These are phyloP conservation scores for Polychytrium aggregatum DNA, from an alignment of 192 early-diverging fungal genomes.

Conservation along the genomic window DNA sequence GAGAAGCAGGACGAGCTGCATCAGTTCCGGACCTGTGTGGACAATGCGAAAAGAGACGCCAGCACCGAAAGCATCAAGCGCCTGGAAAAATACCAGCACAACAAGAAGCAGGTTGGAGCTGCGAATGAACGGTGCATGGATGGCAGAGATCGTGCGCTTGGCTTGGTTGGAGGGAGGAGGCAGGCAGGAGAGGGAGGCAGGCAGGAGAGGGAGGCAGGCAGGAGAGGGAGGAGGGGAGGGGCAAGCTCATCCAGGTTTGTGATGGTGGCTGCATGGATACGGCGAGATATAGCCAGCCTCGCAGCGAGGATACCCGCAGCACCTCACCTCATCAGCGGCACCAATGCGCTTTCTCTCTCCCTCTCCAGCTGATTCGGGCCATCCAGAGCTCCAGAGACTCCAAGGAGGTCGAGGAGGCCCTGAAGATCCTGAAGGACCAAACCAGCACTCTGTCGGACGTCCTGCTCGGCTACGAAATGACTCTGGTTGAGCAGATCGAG, in stretches of 20 bases:
- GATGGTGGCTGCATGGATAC: no score
- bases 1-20: slow-evolving; percentile 36
- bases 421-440: slow-evolving; percentile 27
- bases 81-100: slow-evolving; percentile 34
- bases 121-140: no score
- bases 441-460: slow-evolving; percentile 28
- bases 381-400: slow-evolving; percentile 25
- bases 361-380: slow-evolving; percentile 25
- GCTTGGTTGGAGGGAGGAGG: neutral
- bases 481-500: slow-evolving; percentile 52
- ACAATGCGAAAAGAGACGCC: slow-evolving; percentile 22
- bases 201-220: no score
- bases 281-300: no score
- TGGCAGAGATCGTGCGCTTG: neutral
- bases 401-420: slow-evolving; percentile 36
- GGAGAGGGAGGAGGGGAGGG: no score
- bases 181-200: no score
- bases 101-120: slow-evolving; percentile 37
- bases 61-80: slow-evolving; percentile 32
- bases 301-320: no score
- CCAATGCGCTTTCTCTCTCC: neutral
- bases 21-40: slow-evolving; percentile 22
- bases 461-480: slow-evolving; percentile 43
- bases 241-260: no score
- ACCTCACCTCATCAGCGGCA: no score